A percentile compares a stretch with the other conserved stretches of the same genome.
phyloP scores from a whole-genome alignment of 352 stramenopile genomes.

The Phytophthora ohioensis region DNA sequence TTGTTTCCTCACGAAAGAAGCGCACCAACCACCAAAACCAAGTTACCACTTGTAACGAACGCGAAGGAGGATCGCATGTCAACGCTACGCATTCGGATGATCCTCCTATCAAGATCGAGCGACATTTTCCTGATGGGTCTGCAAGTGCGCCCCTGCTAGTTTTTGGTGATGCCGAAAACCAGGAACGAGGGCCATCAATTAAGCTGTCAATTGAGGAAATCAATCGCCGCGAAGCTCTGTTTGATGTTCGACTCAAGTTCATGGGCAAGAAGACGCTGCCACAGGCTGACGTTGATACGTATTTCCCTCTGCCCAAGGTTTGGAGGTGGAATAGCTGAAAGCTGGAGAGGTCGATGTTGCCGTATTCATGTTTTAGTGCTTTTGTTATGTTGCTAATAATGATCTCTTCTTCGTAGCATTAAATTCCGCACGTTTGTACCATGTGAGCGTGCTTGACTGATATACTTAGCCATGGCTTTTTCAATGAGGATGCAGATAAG shows the following conservation, averaged over 20 bases:
- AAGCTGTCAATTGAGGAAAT: neutral
- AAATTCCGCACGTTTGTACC: too few species aligned
- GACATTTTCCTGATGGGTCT: slow-evolving; percentile 1
- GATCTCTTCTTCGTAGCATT: too few species aligned
- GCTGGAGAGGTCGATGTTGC: too few species aligned
- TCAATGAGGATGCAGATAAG: too few species aligned
- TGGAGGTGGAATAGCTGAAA: neutral
- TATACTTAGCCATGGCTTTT: too few species aligned
- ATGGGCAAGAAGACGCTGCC: neutral
- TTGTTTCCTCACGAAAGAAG: too few species aligned
- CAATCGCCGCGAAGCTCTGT: neutral
- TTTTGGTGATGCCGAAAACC: neutral
- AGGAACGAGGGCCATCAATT: neutral
- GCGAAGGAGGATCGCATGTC: neutral
- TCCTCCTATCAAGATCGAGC: neutral
- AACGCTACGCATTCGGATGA: neutral
- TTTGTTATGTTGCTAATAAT: too few species aligned
- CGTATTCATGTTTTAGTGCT: too few species aligned
- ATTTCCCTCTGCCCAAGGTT: neutral
- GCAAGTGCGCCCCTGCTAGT: neutral
- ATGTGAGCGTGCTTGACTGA: too few species aligned
- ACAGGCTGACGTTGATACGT: neutral
- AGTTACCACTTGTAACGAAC: neutral
- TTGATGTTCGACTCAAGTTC: neutral
- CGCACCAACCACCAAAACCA: neutral